Evolutionary conservation across 2,329 filamentous ascomycete species (phyloP), one percentile per base, ranked within the genome.

Genomic region (Ophiocordyceps unilateralis): DNA sequence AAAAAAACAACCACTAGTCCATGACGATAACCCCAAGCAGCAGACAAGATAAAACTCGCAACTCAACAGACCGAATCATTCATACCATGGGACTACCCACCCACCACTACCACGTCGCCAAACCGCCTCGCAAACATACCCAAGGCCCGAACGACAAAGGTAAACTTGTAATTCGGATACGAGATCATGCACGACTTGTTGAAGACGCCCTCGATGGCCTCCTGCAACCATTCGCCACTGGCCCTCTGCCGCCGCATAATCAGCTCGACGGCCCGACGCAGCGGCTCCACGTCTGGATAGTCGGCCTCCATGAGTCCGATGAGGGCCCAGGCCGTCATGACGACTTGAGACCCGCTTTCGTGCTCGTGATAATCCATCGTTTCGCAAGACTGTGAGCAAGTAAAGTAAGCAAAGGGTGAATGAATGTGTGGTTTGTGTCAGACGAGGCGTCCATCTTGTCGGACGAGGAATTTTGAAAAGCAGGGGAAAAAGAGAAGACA

Each of bases 121-220:
- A 8, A 36, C 17, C 14, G 14, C 32, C 67, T 72, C 5, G 81
- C 77, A 68, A 86, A 98, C 76, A 95, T 81, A 5, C 91, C 91
- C 49, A 98, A 61, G 2, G 91, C 91, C 65, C 93, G 93, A 58
- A 96, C 83, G 1, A 89, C 80, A 62, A 95, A 98, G 45, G 82
- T 83, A 59, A 94, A 91, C 67, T 96, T 98, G 70, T 98, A 98
- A 68, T 98, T 98, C 38, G 89, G 89, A 57, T 98, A 98, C 1
- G 86, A 91, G 50, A 98, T 98, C 86, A 95, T 96, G 69, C 89
- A 96, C 55, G 81, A 91, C 68, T 95, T 94, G 65, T 98, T 98
- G 65, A 98, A 98, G 11, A 98, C 91, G 2, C 91, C 91, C 60
- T 98, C 91, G 53, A 98, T 96, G 1, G 83, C 81, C 61, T 96